phyloP scores from a whole-genome alignment of 2,329 filamentous ascomycete genomes.

The Fusarium abutilonis region DNA sequence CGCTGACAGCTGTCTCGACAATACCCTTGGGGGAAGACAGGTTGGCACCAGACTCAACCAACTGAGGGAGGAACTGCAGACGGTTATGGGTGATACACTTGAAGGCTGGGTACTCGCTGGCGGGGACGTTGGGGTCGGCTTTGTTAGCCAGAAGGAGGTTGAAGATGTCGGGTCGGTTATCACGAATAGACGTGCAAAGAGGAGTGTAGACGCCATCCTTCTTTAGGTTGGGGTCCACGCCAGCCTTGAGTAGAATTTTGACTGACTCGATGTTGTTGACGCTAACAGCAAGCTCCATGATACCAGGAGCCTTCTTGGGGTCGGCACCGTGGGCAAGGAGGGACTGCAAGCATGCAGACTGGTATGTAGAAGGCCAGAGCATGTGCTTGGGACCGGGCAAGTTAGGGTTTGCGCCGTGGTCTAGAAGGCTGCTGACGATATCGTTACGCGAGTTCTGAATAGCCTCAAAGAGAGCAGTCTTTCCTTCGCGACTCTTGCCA shows the following conservation, averaged over 20 bases:
- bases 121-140: conserved; percentile 70
- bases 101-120: conserved; percentile 72
- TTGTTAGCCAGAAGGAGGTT: conserved; percentile 65
- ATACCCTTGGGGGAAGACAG: conserved; percentile 70
- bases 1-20: conserved; percentile 69
- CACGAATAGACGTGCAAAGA: conserved; percentile 73
- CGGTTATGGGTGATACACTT: conserved; percentile 75
- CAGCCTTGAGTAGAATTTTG: conserved; percentile 64
- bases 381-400: conserved; percentile 75
- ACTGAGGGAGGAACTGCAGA: conserved; percentile 66
- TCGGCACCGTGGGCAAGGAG: conserved; percentile 69
- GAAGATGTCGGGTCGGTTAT: conserved; percentile 70
- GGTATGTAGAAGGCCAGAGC: conserved; percentile 71
- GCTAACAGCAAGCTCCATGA: conserved; percentile 71
- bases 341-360: conserved; percentile 66
- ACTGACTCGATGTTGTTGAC: conserved; percentile 72
- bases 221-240: conserved; percentile 68
- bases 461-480: conserved; percentile 70
- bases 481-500: conserved; percentile 67
- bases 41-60: conserved; percentile 69
- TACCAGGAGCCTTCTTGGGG: conserved; percentile 66
- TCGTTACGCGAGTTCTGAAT: conserved; percentile 66
- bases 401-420: conserved; percentile 73
- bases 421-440: conserved; percentile 59
- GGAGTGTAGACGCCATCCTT: conserved; percentile 76